Conservation (phyloP, 2,329 filamentous ascomycete species). For the Leptosphaerulina australis region DNA sequence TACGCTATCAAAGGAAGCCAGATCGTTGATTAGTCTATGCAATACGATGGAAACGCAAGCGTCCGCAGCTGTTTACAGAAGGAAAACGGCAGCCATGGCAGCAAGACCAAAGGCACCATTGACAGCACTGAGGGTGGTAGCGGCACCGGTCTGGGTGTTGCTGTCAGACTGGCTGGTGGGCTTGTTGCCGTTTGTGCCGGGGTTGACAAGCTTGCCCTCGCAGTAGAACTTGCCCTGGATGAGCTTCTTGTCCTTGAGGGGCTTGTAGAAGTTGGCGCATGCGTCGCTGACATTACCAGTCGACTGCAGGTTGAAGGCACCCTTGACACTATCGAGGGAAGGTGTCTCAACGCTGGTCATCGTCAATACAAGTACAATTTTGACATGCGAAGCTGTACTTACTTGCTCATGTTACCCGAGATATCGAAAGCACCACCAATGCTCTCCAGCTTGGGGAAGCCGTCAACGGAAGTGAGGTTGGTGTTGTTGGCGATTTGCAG, state of each 20-base stretch:
- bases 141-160: conserved; percentile 44
- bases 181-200: conserved; percentile 45
- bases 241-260: conserved; percentile 50
- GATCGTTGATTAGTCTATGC: conserved; percentile 49
- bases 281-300: conserved; percentile 48
- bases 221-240: conserved; percentile 52
- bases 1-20: conserved; percentile 44
- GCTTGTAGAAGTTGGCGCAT: conserved; percentile 52
- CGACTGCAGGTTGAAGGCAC: conserved; percentile 59
- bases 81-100: conserved; percentile 56
- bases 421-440: conserved; percentile 83
- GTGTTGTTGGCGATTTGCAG: conserved; percentile 93
- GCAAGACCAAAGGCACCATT: conserved; percentile 52
- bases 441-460: conserved; percentile 70
- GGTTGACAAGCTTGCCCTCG: conserved; percentile 47
- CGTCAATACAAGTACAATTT: conserved; percentile 39
- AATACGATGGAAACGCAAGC: conserved; percentile 47
- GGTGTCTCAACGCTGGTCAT: conserved; percentile 70
- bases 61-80: conserved; percentile 51
- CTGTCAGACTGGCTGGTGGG: conserved; percentile 37
- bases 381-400: conserved; percentile 52
- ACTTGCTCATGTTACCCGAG: conserved; percentile 83
- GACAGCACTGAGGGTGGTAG: conserved; percentile 50
- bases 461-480: conserved; percentile 66
- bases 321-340: conserved; percentile 53